Conservation (phyloP, 805 yeast species). For the Metschnikowia kofuensis region DNA sequence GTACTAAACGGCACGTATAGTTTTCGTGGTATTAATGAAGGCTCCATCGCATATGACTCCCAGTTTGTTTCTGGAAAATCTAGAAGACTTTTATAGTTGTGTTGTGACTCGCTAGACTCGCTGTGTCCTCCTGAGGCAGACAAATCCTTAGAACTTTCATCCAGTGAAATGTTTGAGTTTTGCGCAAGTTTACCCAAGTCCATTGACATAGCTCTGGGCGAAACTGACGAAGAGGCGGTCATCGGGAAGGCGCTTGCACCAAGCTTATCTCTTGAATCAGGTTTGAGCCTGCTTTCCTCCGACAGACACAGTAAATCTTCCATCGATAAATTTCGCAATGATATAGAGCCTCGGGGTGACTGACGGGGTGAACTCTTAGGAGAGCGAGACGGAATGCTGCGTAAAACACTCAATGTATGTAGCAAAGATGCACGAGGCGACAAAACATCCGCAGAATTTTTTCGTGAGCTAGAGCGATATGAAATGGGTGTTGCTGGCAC, state of each 20-base stretch:
- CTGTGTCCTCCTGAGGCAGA: neutral
- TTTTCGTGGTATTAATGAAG: constrained; percentile 63
- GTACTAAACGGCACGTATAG: constrained; percentile 68
- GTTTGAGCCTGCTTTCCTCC: neutral
- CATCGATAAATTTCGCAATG: constrained; percentile 13
- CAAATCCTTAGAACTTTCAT: neutral
- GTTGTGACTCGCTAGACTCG: neutral
- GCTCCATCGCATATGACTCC: constrained; percentile 46
- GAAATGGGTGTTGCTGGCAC: constrained; percentile 36
- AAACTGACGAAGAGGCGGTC: constrained; percentile 1
- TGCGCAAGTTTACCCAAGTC: neutral
- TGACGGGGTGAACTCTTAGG: constrained; percentile 38
- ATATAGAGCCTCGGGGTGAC: constrained; percentile 50
- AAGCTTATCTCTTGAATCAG: neutral
- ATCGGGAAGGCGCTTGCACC: neutral
- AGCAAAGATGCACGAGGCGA: constrained; percentile 42
- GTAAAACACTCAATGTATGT: constrained; percentile 38
- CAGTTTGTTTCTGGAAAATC: constrained; percentile 33
- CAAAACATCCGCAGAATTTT: constrained; percentile 32
- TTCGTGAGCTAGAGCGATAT: constrained; percentile 35
- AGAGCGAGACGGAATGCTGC: constrained; percentile 38
- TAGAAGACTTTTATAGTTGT: constrained; percentile 16
- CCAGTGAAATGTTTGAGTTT: neutral
- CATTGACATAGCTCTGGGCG: constrained; percentile 4
- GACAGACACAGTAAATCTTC: constrained; percentile 1